A percentile compares a stretch with the other conserved stretches of the same genome.
Conservation (phyloP, 139 green algal species). For the Picochlorum sp. region DNA sequence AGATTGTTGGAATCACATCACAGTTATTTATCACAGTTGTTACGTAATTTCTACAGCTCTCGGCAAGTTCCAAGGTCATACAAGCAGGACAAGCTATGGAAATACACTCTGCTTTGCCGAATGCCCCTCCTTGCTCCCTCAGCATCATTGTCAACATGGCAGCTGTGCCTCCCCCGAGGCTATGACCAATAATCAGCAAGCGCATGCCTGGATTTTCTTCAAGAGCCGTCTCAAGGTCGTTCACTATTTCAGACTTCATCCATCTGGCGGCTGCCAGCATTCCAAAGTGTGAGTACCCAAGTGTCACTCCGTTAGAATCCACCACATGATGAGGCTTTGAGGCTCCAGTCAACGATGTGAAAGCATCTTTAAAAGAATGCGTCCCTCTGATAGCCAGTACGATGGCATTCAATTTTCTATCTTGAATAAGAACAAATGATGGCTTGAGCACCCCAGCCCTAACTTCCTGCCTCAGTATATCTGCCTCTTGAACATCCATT, state of each 20-base stretch:
- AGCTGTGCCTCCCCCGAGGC: constrained; percentile 71
- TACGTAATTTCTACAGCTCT: constrained; percentile 56
- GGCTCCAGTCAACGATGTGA: constrained; percentile 60
- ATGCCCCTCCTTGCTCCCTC: constrained; percentile 22
- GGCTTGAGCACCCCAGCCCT: constrained; percentile 64
- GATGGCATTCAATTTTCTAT: constrained; percentile 37
- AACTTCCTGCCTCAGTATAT: constrained; percentile 53
- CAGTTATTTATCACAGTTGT: constrained; percentile 65
- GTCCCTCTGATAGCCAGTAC: constrained; percentile 74
- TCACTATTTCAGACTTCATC: constrained; percentile 34
- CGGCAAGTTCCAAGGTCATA: constrained; percentile 73
- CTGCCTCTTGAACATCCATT: constrained; percentile 24
- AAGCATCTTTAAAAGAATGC: constrained; percentile 67
- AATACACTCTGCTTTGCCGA: constrained; percentile 43
- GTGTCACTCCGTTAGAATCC: constrained; percentile 39
- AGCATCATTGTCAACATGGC: constrained; percentile 85
- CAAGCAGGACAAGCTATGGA: constrained; percentile 73
- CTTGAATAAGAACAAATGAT: constrained; percentile 55
- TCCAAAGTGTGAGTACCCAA: constrained; percentile 78
- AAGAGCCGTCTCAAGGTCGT: constrained; percentile 41
- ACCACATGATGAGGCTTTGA: constrained; percentile 78
- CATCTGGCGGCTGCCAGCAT: constrained; percentile 82
- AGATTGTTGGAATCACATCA: constrained; percentile 57
- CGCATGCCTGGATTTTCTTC: constrained; percentile 21
- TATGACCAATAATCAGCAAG: constrained; percentile 52